Conservation (phyloP, 768 basidiomycete species). For the Sutorius australiensis region DNA sequence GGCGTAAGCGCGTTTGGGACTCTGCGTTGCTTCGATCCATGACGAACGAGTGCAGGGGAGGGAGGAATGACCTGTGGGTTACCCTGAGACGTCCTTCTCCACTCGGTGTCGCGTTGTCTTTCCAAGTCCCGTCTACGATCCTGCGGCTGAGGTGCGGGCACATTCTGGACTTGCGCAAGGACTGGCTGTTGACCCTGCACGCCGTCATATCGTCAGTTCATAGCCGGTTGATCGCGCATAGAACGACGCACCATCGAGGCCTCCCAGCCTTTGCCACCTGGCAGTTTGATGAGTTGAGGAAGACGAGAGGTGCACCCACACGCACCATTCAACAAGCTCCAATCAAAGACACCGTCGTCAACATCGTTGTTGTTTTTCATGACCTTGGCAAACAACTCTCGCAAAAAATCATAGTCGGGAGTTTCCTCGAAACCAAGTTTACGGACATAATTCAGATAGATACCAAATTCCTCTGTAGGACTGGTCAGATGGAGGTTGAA, state of each 20-base stretch:
- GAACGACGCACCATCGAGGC: constrained; percentile 58
- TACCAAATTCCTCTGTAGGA: constrained; percentile 87
- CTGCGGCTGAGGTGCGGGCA: constrained; percentile 42
- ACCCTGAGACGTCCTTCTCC: constrained; percentile 59
- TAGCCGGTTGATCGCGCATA: neutral
- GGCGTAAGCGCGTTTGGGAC: constrained; percentile 58
- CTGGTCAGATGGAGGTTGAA: constrained; percentile 6
- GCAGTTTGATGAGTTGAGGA: constrained; percentile 6
- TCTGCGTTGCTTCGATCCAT: constrained; percentile 70
- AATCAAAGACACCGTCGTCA: constrained; percentile 94
- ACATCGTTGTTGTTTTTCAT: constrained; percentile 86
- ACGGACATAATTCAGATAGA: constrained; percentile 98
- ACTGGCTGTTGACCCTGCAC: constrained; percentile 60
- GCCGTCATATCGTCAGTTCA: constrained; percentile 8
- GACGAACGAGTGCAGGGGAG: constrained; percentile 74
- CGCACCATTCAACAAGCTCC: constrained; percentile 87
- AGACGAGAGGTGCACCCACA: neutral
- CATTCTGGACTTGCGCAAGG: constrained; percentile 60
- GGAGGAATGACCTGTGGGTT: constrained; percentile 58
- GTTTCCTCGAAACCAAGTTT: constrained; percentile 99
- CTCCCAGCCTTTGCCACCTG: constrained; percentile 95
- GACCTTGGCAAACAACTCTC: constrained; percentile 92
- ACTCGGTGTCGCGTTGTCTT: constrained; percentile 52
- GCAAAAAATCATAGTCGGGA: constrained; percentile 96
- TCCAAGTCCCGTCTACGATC: constrained; percentile 59